Base-by-base conservation (phyloP, 305 asterid species). In the Ilex paraguariensis region DNA sequence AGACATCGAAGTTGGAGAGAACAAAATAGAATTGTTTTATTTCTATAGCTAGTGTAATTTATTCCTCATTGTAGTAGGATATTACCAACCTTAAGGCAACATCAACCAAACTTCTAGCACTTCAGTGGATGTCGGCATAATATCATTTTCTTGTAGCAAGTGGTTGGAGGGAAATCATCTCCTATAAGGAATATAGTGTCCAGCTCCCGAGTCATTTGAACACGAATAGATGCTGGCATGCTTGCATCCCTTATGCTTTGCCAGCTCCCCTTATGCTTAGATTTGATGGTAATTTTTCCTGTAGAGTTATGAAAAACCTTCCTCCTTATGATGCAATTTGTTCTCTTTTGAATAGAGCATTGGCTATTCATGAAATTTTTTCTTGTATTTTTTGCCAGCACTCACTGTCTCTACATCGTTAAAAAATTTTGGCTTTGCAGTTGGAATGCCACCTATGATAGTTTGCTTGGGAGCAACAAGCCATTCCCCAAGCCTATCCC, bases 401-500 rank as follows among this genome's bases (percentile, higher is more conserved):
- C 57, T 62, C 66, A 70, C 57, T 58, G 54, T 64, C 57, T 50
- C 40, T 72, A 75, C 61, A 48, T 75, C 45, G 62, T 73, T 68
- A 81, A 77, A 69, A 77, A 44, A 63, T 75, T 73, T 63, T 73
- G 68, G 61, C 63, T 74, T 70, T 79, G 84, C 84, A 82, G 90
- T 70, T 67, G 86, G 83, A 80, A 74, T 74, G 73, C 83, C 28
- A 70, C 90, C 13, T 81, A 82, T 51, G 82, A 80, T 60, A 76
- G 79, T 64, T 62, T 84, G 79, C 84, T 83, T 49, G 76, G 79
- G 64, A 82, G 77, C 79, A 79, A 67, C 80, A 71, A 79, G 68
- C 78, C 83, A 53, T 85, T 85, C 60, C 78, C 79, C 40, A 75
- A 67, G 70, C 90, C 91, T 60, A 58, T 80, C 54, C 87, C 86